phyloP scores from a whole-genome alignment of 345 rosid genomes.

The Populus tremula region DNA sequence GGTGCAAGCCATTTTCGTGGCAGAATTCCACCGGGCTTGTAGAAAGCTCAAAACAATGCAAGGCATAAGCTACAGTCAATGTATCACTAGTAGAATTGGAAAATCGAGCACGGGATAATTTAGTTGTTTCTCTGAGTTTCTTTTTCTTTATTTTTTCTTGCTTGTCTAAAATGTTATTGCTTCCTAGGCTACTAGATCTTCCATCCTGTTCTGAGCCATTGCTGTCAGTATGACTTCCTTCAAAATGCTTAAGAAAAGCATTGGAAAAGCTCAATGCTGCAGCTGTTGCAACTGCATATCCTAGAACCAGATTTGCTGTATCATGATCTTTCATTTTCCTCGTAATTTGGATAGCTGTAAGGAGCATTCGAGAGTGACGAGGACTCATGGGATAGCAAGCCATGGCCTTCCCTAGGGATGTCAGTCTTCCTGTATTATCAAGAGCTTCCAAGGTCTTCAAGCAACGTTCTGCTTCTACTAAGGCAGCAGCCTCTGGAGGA shows the following conservation, averaged over 20 bases:
- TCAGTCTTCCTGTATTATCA: slow-evolving; percentile 55
- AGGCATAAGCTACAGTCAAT: slow-evolving; percentile 61
- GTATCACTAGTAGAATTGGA: slow-evolving; percentile 83
- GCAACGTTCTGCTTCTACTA: slow-evolving; percentile 67
- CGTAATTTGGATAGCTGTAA: slow-evolving; percentile 62
- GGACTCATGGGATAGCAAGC: slow-evolving; percentile 87
- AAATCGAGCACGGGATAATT: slow-evolving; percentile 54
- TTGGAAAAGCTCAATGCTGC: slow-evolving; percentile 75
- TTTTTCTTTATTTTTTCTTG: slow-evolving; percentile 52
- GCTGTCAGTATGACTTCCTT: slow-evolving; percentile 32
- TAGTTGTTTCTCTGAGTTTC: slow-evolving; percentile 54
- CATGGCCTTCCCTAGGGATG: slow-evolving; percentile 80
- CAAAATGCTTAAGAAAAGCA: slow-evolving; percentile 65
- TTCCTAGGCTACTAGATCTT: slow-evolving; percentile 18
- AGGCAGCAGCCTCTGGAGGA: slow-evolving; percentile 59
- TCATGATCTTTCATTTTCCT: slow-evolving; percentile 37
- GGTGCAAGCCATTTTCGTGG: slow-evolving; percentile 51
- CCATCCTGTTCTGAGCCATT: slow-evolving; percentile 30
- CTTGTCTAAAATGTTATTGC: slow-evolving; percentile 30
- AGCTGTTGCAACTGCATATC: slow-evolving; percentile 72
- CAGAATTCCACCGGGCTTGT: slow-evolving; percentile 47
- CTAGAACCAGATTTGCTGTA: slow-evolving; percentile 61
- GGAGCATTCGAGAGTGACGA: slow-evolving; percentile 89
- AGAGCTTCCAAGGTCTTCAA: slow-evolving; percentile 79
- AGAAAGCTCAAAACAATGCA: slow-evolving; percentile 71